A percentile compares a stretch with the other conserved stretches of the same genome.
phyloP scores from a whole-genome alignment of 139 green algal species.

The Penium margaritaceum region DNA sequence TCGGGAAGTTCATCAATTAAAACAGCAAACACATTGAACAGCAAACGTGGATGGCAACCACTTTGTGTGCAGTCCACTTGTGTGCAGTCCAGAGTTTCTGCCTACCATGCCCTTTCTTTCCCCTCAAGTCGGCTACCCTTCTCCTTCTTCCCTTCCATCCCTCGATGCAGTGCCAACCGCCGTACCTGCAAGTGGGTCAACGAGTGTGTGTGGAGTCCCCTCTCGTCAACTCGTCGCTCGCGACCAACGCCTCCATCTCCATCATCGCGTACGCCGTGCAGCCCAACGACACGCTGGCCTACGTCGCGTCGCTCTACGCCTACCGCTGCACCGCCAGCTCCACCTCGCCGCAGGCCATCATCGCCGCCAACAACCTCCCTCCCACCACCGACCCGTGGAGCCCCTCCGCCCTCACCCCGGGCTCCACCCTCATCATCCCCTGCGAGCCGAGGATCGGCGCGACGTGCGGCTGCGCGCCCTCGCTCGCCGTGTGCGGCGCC shows the following conservation, averaged over 20 bases:
- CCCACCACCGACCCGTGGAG: not conserved
- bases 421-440: not conserved
- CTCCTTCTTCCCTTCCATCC: not conserved
- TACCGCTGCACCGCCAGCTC: constrained; percentile 3
- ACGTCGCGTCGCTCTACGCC: not conserved
- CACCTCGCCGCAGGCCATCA: not conserved
- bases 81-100: not conserved
- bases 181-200: constrained; percentile 23
- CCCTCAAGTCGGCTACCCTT: not conserved
- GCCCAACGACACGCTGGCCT: constrained; percentile 8
- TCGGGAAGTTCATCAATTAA: not conserved
- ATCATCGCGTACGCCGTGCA: constrained; percentile 11
- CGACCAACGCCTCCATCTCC: not conserved
- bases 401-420: not conserved
- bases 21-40: not conserved
- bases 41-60: not conserved
- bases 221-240: not conserved
- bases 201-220: constrained; percentile 14
- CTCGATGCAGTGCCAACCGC: constrained; percentile 2
- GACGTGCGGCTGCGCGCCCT: constrained; percentile 24
- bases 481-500: constrained; percentile 23
- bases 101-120: not conserved
- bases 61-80: not conserved
- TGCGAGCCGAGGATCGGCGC: not conserved
- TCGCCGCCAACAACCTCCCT: not conserved